Conservation (phyloP, 1,139 yeast species). For the Blastobotrys ciferrii region DNA sequence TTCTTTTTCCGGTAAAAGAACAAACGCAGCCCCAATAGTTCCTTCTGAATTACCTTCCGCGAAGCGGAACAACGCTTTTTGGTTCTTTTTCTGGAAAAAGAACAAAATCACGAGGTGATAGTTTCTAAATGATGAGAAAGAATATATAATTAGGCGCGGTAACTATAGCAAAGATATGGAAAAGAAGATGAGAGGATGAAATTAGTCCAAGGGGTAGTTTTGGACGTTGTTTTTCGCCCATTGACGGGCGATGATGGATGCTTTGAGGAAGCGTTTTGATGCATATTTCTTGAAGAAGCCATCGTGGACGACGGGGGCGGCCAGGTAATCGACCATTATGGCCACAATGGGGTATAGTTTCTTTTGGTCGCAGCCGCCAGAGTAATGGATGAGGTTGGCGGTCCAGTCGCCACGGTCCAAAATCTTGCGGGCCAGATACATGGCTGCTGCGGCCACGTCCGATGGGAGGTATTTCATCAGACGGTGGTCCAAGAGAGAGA, state of each 20-base stretch:
- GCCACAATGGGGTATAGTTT: slow-evolving; percentile 72
- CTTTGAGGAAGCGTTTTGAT: slow-evolving; percentile 86
- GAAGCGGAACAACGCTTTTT: too few species aligned
- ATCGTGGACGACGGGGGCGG: slow-evolving; percentile 84
- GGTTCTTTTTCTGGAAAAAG: too few species aligned
- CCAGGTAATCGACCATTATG: slow-evolving; percentile 73
- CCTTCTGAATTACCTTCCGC: too few species aligned
- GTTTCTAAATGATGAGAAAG: too few species aligned
- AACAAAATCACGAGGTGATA: too few species aligned
- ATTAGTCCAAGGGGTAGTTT: slow-evolving; percentile 10
- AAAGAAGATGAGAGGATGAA: too few species aligned
- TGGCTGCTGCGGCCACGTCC: slow-evolving; percentile 84
- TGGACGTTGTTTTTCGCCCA: slow-evolving; percentile 67
- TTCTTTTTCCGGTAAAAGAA: too few species aligned
- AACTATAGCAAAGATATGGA: not conserved
- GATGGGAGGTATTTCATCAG: slow-evolving; percentile 81
- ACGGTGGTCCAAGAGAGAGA: slow-evolving; percentile 75
- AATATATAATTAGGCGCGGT: not conserved
- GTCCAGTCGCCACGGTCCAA: slow-evolving; percentile 64
- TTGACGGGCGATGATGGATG: slow-evolving; percentile 80
- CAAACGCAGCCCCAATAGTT: too few species aligned
- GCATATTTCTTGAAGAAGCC: slow-evolving; percentile 94
- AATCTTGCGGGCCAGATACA: slow-evolving; percentile 82
- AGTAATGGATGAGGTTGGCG: slow-evolving; percentile 80
- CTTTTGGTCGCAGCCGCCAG: slow-evolving; percentile 82